Conservation (phyloP, 495 filamentous ascomycete species). For the Penicillium goetzii region DNA sequence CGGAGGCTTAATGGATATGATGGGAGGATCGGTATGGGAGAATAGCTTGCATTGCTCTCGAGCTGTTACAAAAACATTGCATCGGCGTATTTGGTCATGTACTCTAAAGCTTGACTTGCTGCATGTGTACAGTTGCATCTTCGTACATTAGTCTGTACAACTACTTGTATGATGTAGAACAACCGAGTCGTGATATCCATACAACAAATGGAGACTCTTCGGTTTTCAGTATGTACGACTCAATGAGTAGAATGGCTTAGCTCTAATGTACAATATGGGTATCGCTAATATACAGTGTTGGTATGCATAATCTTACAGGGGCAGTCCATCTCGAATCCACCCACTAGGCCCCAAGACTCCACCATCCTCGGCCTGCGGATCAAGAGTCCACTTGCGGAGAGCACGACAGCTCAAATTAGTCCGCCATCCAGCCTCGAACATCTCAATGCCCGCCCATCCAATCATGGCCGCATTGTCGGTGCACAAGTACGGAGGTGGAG, state of each 20-base stretch:
- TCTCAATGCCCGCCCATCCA: constrained; percentile 90
- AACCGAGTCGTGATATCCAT: neutral
- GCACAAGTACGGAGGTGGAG: constrained; percentile 76
- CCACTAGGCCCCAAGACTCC: constrained; percentile 49
- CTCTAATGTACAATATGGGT: constrained; percentile 18
- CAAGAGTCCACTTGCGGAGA: constrained; percentile 78
- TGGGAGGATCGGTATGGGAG: constrained; percentile 26
- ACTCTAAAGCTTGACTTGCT: constrained; percentile 1
- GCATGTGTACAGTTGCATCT: constrained; percentile 12
- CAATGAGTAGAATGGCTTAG: constrained; percentile 11
- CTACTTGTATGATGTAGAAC: neutral
- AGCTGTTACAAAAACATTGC: constrained; percentile 27
- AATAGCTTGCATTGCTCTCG: constrained; percentile 11
- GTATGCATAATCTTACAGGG: constrained; percentile 14
- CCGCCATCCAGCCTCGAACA: constrained; percentile 79
- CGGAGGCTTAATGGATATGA: constrained; percentile 31
- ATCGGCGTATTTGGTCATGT: constrained; percentile 34
- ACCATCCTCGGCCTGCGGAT: constrained; percentile 58
- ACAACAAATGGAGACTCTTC: neutral
- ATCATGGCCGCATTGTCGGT: constrained; percentile 99
- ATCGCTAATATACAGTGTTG: constrained; percentile 31
- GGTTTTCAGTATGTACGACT: neutral
- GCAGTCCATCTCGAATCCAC: constrained; percentile 35
- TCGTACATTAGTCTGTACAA: constrained; percentile 3
- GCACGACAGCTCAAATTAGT: constrained; percentile 62